phyloP scores from a whole-genome alignment of 2,329 filamentous ascomycete genomes.

The Colletotrichum higginsianum region DNA sequence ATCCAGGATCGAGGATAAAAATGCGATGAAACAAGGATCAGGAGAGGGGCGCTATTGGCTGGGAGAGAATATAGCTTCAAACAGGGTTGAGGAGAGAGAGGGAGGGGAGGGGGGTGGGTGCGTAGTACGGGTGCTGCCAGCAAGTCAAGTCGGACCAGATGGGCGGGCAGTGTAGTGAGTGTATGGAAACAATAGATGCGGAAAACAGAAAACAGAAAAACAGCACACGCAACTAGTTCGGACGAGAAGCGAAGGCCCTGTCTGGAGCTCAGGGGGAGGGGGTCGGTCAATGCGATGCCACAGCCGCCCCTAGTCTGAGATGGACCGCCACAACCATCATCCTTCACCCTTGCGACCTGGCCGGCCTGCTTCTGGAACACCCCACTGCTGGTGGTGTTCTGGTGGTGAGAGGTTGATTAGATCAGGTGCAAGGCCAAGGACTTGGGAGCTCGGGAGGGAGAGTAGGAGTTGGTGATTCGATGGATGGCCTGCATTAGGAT shows the following conservation, averaged over 20 bases:
- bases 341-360: constrained; percentile 9
- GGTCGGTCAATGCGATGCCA: constrained; percentile 39
- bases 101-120: not conserved
- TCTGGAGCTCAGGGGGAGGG: constrained; percentile 25
- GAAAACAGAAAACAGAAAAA: not conserved
- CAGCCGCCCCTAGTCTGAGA: constrained; percentile 36
- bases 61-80: constrained; percentile 42
- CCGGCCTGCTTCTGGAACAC: constrained; percentile 28
- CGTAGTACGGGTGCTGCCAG: constrained; percentile 15
- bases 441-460: not conserved
- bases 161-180: too few species aligned
- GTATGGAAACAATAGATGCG: too few species aligned
- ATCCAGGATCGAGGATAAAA: constrained; percentile 17
- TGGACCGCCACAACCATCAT: not conserved
- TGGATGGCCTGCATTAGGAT: not conserved
- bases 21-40: constrained; percentile 43
- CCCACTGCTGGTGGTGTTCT: constrained; percentile 32
- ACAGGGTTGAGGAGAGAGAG: constrained; percentile 33
- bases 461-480: not conserved
- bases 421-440: constrained; percentile 12
- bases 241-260: constrained; percentile 33
- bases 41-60: constrained; percentile 37
- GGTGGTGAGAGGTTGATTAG: constrained; percentile 39
- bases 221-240: constrained; percentile 40
- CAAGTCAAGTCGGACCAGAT: not conserved